Conservation (phyloP, 2,329 filamentous ascomycete genomes). For the Endocalyx cinctus region DNA sequence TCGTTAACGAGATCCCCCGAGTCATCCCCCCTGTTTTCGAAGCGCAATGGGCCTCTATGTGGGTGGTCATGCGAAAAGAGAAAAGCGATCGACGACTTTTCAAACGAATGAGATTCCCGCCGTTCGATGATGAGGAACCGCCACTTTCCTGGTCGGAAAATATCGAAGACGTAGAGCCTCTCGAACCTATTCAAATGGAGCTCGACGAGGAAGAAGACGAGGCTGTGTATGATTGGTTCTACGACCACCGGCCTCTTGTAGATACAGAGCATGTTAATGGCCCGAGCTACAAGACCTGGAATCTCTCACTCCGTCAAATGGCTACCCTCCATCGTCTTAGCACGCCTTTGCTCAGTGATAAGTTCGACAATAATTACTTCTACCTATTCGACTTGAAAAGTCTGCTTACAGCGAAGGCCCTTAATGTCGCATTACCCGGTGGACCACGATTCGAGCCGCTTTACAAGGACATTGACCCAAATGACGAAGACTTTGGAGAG, state of each 20-base stretch:
- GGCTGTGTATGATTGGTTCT: conserved; percentile 94
- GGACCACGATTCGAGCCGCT: conserved; percentile 94
- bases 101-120: conserved; percentile 98
- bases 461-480: conserved; percentile 98
- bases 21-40: conserved; percentile 98
- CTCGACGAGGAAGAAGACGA: conserved; percentile 90
- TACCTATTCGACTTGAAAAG: conserved; percentile 95
- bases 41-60: conserved; percentile 99
- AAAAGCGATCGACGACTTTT: conserved; percentile 95
- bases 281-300: conserved; percentile 95
- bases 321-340: conserved; percentile 89
- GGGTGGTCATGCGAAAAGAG: conserved; percentile 95
- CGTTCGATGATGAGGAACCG: conserved; percentile 97
- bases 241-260: conserved; percentile 84
- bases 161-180: conserved; percentile 94
- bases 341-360: conserved; percentile 82
- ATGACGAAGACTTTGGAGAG: conserved; percentile 98
- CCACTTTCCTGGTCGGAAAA: conserved; percentile 98
- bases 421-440: conserved; percentile 97
- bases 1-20: conserved; percentile 93
- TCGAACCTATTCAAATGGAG: conserved; percentile 98
- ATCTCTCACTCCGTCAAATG: conserved; percentile 90
- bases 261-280: conserved; percentile 95
- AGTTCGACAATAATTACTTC: conserved; percentile 95
- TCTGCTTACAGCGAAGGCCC: conserved; percentile 90